Evolutionary conservation across 345 rosid species (phyloP).

Genomic region (Cardamine chenopodiifolia): DNA sequence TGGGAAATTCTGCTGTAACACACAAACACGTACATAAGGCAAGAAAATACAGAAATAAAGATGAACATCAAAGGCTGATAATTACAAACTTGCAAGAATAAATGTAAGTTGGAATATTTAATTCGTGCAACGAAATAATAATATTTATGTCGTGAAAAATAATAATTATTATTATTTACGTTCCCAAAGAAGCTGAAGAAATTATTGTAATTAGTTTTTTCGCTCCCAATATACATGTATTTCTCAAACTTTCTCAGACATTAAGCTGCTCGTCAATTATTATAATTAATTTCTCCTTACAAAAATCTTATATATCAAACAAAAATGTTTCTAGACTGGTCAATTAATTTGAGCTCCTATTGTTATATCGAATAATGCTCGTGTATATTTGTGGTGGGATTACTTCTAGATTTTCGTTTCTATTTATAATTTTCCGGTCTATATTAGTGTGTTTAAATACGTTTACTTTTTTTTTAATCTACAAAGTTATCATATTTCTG

Average conservation of each 20-base stretch:
- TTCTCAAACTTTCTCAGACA: background rate
- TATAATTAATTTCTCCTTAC: background rate
- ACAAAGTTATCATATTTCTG: background rate
- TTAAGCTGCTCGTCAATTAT: background rate
- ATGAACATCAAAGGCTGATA: conserved; percentile 21
- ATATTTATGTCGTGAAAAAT: conserved; percentile 15
- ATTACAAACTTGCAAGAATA: conserved; percentile 28
- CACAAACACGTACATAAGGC: conserved; percentile 9
- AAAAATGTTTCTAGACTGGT: background rate
- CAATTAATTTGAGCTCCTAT: background rate
- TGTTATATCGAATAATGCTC: background rate
- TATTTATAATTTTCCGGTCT: background rate
- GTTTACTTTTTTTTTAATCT: background rate
- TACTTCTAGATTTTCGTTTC: background rate
- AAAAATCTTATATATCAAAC: background rate
- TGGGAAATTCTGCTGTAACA: conserved; percentile 7
- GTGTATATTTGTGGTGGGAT: background rate
- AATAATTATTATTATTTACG: conserved; percentile 17
- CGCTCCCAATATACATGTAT: conserved; percentile 4
- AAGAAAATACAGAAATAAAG: conserved; percentile 10
- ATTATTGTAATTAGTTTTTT: background rate
- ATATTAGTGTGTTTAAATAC: background rate
- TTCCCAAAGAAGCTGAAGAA: conserved; percentile 28
- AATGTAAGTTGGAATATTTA: conserved; percentile 3
- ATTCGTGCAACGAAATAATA: conserved; percentile 33